These are phyloP conservation scores for Rhododendron kiyosumense DNA, from an alignment of 148 eudicot species.

Conservation along the genomic window DNA sequence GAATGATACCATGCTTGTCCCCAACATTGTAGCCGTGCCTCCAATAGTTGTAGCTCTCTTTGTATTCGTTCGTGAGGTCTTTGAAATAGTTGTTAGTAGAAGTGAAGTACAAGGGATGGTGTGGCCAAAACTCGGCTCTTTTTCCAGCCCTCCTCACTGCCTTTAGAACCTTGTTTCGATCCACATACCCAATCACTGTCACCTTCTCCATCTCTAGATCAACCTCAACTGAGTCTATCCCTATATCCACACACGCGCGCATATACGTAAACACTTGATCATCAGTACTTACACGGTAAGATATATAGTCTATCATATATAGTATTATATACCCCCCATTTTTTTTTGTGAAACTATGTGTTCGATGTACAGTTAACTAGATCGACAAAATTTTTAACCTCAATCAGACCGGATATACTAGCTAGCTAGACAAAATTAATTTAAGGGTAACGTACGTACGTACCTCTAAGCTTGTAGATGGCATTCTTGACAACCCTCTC, in stretches of 20 bases:
- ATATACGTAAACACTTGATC: background rate
- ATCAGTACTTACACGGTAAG: background rate
- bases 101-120: slow-evolving; percentile 81
- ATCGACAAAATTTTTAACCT: background rate
- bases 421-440: background rate
- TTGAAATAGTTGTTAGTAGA: slow-evolving; percentile 57
- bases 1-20: slow-evolving; percentile 72
- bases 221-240: slow-evolving; percentile 81
- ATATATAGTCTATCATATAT: too few relatives aligned
- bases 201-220: slow-evolving; percentile 85
- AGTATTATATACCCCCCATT: too few relatives aligned
- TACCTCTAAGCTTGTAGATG: slow-evolving; percentile 78
- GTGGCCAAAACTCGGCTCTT: slow-evolving; percentile 95
- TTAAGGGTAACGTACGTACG: background rate
- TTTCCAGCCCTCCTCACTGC: slow-evolving; percentile 91
- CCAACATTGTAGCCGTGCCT: slow-evolving; percentile 82
- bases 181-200: slow-evolving; percentile 79
- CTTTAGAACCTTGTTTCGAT: slow-evolving; percentile 80
- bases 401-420: background rate
- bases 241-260: slow-evolving; percentile 14
- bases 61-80: slow-evolving; percentile 68
- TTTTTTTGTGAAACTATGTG: too few relatives aligned
- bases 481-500: slow-evolving; percentile 87
- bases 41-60: slow-evolving; percentile 85
- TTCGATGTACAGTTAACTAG: background rate